Evolutionary conservation across 257 asterid species (phyloP).

Genomic region (Salvia rosmarinus): DNA sequence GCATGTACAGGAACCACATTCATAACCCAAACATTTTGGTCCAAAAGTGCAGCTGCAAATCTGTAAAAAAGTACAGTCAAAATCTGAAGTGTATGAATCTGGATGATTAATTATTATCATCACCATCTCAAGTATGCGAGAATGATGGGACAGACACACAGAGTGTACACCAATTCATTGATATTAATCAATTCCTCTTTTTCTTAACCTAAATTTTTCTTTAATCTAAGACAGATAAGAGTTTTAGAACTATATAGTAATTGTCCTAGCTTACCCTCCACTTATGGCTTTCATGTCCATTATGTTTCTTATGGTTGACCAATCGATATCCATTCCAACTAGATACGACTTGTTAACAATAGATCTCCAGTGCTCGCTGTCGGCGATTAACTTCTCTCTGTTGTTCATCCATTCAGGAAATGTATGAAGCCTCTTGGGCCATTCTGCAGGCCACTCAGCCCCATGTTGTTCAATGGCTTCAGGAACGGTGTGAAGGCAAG

Average conservation of each 20-base stretch:
- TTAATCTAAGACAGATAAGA: neutral
- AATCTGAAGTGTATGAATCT: slow-evolving; percentile 12
- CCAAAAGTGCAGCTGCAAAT: slow-evolving; percentile 89
- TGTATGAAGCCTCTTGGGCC: slow-evolving; percentile 87
- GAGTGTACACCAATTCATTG: neutral
- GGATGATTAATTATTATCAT: neutral
- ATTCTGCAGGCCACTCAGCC: slow-evolving; percentile 95
- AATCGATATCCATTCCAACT: slow-evolving; percentile 79
- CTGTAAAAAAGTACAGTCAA: slow-evolving; percentile 45
- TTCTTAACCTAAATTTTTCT: neutral
- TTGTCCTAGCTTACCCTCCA: slow-evolving; percentile 76
- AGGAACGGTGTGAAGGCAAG: slow-evolving; percentile 74
- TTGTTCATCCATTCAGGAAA: slow-evolving; percentile 88
- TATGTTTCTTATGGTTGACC: slow-evolving; percentile 77
- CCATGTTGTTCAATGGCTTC: slow-evolving; percentile 88
- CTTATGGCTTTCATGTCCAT: slow-evolving; percentile 96
- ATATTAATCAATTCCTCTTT: no score
- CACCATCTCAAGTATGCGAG: neutral
- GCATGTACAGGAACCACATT: slow-evolving; percentile 86
- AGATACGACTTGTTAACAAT: slow-evolving; percentile 80
- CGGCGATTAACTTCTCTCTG: slow-evolving; percentile 69
- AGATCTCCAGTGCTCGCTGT: slow-evolving; percentile 77
- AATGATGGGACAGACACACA: neutral
- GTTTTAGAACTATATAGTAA: neutral
- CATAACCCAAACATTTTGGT: slow-evolving; percentile 87